A percentile compares a stretch with the other conserved stretches of the same genome.
Evolutionary conservation across 495 filamentous ascomycete genomes (phyloP).

Genomic region (Gamarada debralockiae): DNA sequence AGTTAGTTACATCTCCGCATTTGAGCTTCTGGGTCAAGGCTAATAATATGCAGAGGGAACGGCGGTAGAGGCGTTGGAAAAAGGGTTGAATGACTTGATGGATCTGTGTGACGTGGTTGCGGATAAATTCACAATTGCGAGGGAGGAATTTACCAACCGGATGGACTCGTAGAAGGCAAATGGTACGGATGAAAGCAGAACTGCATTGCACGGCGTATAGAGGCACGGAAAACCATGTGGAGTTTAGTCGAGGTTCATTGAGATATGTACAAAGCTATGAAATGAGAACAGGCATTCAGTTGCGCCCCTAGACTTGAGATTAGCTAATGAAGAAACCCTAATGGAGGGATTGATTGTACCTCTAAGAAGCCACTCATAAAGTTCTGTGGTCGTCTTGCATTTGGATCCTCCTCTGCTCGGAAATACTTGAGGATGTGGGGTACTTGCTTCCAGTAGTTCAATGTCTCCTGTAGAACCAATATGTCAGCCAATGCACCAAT

Average conservation of each 20-base stretch:
- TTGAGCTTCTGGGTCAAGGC: neutral
- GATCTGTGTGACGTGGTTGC: slow-evolving; percentile 89
- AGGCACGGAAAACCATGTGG: slow-evolving; percentile 14
- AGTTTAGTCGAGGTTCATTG: slow-evolving; percentile 18
- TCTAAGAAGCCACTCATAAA: slow-evolving; percentile 95
- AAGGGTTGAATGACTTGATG: slow-evolving; percentile 82
- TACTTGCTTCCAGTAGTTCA: slow-evolving; percentile 99
- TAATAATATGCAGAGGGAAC: slow-evolving; percentile 55
- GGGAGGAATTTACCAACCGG: slow-evolving; percentile 48
- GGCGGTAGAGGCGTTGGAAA: slow-evolving; percentile 79
- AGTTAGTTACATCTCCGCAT: slow-evolving; percentile 44
- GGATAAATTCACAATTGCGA: slow-evolving; percentile 71
- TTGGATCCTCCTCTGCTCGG: slow-evolving; percentile 80
- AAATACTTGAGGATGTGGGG: slow-evolving; percentile 98
- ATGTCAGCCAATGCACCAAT: slow-evolving; percentile 5
- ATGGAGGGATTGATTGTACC: slow-evolving; percentile 25
- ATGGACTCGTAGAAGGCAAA: neutral
- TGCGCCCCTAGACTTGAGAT: slow-evolving; percentile 28
- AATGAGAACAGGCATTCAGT: slow-evolving; percentile 23
- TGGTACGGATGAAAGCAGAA: neutral
- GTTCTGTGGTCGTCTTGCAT: slow-evolving; percentile 70
- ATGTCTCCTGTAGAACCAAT: slow-evolving; percentile 65
- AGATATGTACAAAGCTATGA: slow-evolving; percentile 25
- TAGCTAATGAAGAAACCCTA: slow-evolving; percentile 2
- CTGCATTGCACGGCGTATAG: slow-evolving; percentile 22